These are phyloP conservation scores for Perilla frutescens DNA, from an alignment of 257 asterid genomes.

Conservation along the genomic window DNA sequence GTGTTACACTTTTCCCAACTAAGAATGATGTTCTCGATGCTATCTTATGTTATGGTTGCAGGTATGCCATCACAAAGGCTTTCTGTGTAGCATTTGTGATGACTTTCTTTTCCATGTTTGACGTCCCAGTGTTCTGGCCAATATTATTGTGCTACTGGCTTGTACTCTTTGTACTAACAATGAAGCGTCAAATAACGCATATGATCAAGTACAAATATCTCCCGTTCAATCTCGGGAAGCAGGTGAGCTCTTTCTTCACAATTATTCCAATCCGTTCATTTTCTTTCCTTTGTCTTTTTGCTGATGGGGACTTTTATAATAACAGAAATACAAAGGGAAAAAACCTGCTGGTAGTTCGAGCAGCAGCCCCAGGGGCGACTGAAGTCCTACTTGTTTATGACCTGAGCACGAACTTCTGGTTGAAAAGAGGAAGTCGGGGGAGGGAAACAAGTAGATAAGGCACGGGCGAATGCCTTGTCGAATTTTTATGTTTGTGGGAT, in stretches of 20 bases:
- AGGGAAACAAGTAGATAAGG: constrained; percentile 7
- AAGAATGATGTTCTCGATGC: constrained; percentile 20
- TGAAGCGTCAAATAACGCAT: constrained; percentile 89
- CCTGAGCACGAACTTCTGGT: not conserved
- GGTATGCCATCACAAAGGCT: constrained; percentile 96
- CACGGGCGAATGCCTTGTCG: constrained; percentile 25
- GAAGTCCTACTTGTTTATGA: constrained; percentile 34
- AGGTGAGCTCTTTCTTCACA: constrained; percentile 50
- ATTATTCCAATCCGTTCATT: not conserved
- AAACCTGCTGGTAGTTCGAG: constrained; percentile 51
- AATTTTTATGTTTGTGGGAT: constrained; percentile 37
- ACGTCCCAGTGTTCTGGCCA: constrained; percentile 98
- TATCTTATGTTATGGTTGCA: constrained; percentile 36
- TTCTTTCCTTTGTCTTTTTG: not conserved
- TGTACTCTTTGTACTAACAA: constrained; percentile 83
- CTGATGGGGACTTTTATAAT: constrained; percentile 8
- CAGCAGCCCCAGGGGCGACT: constrained; percentile 52
- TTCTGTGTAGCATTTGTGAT: constrained; percentile 74
- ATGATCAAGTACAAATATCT: constrained; percentile 88
- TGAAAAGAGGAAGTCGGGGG: constrained; percentile 4
- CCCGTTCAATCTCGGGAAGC: constrained; percentile 85
- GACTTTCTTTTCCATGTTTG: constrained; percentile 89
- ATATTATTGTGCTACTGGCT: constrained; percentile 83
- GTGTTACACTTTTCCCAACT: not conserved
- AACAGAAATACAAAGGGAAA: constrained; percentile 58